Percentiles rank a stretch among this genome's conserved stretches.
Evolutionary conservation across 2,329 filamentous ascomycete species (phyloP).

Genomic region (Sordariomycetes sp.): DNA sequence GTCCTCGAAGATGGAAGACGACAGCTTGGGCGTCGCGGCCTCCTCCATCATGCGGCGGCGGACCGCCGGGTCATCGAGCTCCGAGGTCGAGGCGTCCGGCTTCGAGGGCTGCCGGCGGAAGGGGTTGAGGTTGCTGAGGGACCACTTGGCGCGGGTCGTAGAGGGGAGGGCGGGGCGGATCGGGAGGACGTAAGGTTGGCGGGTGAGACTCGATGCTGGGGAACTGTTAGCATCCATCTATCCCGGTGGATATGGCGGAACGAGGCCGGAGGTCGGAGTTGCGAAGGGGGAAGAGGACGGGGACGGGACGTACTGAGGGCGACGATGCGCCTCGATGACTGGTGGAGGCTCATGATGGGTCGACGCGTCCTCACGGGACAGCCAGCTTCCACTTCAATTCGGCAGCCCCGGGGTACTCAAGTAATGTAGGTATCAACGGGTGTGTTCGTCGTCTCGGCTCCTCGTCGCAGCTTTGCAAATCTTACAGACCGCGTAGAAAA

Average conservation of each 20-base stretch:
- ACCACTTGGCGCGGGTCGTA: constrained; percentile 26
- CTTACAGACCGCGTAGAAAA: neutral
- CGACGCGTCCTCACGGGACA: neutral
- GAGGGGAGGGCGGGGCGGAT: constrained; percentile 9
- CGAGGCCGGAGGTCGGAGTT: neutral
- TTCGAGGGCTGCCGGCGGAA: constrained; percentile 7
- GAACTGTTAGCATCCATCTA: neutral
- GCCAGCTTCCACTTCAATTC: neutral
- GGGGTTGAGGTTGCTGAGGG: constrained; percentile 22
- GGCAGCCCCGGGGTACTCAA: neutral
- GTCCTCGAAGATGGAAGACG: constrained; percentile 52
- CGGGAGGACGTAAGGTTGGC: neutral
- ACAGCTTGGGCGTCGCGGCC: constrained; percentile 25
- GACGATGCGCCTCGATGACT: constrained; percentile 1
- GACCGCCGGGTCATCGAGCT: constrained; percentile 28
- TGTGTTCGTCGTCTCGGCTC: neutral
- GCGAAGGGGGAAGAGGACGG: neutral
- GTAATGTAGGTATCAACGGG: neutral
- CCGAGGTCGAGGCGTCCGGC: constrained; percentile 15
- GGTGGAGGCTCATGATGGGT: constrained; percentile 3
- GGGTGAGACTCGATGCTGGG: neutral
- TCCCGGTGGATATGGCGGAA: neutral
- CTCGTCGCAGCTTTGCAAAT: neutral
- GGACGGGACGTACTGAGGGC: constrained; percentile 1
- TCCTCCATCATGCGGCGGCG: constrained; percentile 25